phyloP scores from a whole-genome alignment of 2,329 filamentous ascomycete species.

The Paracamarosporium sp. region DNA sequence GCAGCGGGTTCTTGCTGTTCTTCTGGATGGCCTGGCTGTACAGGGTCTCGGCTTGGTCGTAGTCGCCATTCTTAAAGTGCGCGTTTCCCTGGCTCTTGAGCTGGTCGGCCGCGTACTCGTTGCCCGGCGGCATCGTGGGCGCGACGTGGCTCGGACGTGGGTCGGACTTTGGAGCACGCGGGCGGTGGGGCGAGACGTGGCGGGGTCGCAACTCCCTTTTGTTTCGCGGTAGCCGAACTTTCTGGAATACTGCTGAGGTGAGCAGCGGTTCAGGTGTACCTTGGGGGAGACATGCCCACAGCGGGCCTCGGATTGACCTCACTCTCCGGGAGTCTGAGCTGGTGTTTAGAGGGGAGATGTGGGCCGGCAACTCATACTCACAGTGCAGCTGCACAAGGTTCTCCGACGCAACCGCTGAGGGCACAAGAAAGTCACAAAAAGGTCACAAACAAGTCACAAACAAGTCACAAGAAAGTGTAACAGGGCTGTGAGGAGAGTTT shows the following conservation, averaged over 20 bases:
- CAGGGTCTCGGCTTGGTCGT: conserved; percentile 67
- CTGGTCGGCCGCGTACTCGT: conserved; percentile 52
- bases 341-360: too few species aligned
- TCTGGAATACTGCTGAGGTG: conserved; percentile 15
- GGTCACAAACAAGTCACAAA: too few species aligned
- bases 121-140: conserved; percentile 32
- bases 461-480: too few species aligned
- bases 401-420: too few species aligned
- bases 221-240: conserved; percentile 7
- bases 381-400: neutral
- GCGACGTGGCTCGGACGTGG: neutral
- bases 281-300: neutral
- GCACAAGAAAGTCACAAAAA: too few species aligned
- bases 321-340: neutral
- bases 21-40: conserved; percentile 83
- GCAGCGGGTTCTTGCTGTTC: conserved; percentile 76
- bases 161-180: conserved; percentile 8
- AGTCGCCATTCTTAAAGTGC: conserved; percentile 71
- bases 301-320: neutral
- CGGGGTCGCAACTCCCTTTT: conserved; percentile 3
- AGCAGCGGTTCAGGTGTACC: neutral
- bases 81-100: conserved; percentile 65
- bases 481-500: too few species aligned
- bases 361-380: too few species aligned
- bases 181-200: conserved; percentile 1